These are phyloP conservation scores for Fonsecaea nubica DNA, from an alignment of 2,329 filamentous ascomycete species.

Conservation along the genomic window DNA sequence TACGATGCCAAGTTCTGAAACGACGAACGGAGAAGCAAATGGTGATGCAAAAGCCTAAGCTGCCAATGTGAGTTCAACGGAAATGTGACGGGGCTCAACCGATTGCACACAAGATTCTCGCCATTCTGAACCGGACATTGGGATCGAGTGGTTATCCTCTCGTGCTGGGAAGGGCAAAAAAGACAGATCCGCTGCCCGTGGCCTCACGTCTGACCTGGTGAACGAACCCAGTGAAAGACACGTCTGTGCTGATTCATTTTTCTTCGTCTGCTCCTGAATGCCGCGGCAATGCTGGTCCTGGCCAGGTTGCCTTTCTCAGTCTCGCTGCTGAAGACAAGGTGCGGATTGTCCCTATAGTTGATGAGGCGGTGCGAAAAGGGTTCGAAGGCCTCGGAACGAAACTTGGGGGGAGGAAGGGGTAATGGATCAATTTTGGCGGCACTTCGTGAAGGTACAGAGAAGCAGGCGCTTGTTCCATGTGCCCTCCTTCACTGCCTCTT, in stretches of 20 bases:
- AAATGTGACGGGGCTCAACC: neutral
- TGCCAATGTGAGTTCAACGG: neutral
- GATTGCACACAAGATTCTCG: no score
- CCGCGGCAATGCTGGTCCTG: no score
- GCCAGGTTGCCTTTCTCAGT: no score
- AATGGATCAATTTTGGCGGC: neutral
- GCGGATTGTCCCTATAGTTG: neutral
- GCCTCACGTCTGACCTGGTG: no score
- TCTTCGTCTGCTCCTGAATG: no score
- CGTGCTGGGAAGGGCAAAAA: no score
- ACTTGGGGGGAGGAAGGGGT: neutral
- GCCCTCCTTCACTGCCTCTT: neutral
- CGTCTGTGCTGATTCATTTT: no score
- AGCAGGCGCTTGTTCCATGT: neutral
- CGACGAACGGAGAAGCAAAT: constrained; percentile 27
- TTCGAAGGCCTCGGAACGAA: neutral
- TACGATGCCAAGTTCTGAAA: constrained; percentile 42
- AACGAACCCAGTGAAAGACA: no score
- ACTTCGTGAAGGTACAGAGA: neutral
- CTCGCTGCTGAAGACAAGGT: neutral
- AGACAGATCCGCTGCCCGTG: no score
- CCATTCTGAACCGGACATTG: no score
- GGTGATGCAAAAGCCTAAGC: constrained; percentile 26
- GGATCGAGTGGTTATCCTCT: no score
- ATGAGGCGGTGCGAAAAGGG: neutral